Conservation (phyloP, 2,329 filamentous ascomycete species). For the Fusarium metavorans region DNA sequence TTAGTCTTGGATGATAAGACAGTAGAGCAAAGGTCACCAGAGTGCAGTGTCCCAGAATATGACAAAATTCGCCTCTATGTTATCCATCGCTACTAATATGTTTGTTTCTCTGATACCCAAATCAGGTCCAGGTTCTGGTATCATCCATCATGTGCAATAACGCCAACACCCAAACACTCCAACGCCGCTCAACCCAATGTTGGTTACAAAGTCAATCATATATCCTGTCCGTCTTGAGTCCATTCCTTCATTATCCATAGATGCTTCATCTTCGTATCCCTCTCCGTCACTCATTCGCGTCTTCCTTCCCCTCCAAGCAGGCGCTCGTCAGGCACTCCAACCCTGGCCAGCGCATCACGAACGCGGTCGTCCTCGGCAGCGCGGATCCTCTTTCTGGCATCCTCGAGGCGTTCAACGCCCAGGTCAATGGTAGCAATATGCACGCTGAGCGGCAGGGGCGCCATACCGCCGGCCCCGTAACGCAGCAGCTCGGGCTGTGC, state of each 20-base stretch:
- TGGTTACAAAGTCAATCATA: not conserved
- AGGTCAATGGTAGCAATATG: constrained; percentile 81
- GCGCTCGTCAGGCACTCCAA: constrained; percentile 53
- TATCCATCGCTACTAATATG: not conserved
- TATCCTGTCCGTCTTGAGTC: not conserved
- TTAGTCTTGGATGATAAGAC: not conserved
- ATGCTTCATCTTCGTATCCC: not conserved
- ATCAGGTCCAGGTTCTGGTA: constrained; percentile 11
- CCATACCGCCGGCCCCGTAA: constrained; percentile 49
- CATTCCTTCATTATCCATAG: not conserved
- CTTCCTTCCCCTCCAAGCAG: constrained; percentile 54
- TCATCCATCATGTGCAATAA: constrained; percentile 1
- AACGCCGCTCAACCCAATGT: not conserved
- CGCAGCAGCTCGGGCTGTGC: constrained; percentile 72
- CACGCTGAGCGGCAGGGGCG: constrained; percentile 72
- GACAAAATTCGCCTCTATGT: not conserved
- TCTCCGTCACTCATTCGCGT: not conserved
- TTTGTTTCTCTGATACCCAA: not conserved
- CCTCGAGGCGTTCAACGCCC: constrained; percentile 78
- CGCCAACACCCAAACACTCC: constrained; percentile 19
- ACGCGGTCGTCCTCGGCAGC: constrained; percentile 70
- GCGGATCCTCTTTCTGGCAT: constrained; percentile 69
- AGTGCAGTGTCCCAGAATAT: not conserved
- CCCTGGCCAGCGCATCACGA: constrained; percentile 62
- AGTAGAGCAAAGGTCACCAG: not conserved